Evolutionary conservation across 208 protist genomes (phyloP).

Genomic region (Herpetomonas muscarum): DNA sequence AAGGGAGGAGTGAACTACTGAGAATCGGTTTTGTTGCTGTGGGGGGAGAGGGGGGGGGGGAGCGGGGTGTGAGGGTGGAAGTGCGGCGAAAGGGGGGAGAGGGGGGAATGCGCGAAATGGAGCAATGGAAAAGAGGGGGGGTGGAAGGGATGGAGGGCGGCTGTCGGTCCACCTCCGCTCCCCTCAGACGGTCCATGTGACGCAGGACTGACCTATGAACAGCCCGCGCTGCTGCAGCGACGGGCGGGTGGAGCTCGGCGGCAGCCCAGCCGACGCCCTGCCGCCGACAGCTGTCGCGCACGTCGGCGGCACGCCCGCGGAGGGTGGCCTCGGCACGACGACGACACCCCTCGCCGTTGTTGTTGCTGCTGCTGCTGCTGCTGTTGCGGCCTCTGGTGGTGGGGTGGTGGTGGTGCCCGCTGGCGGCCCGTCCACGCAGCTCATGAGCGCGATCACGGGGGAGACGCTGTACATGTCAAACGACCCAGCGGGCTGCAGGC

Average conservation of each 20-base stretch:
- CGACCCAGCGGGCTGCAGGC: slow-evolving; percentile 19
- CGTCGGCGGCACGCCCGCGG: not conserved
- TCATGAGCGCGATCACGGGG: slow-evolving; percentile 31
- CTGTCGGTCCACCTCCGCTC: not conserved
- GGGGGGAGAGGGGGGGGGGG: not conserved
- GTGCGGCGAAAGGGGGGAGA: slow-evolving; percentile 6
- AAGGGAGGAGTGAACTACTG: slow-evolving; percentile 1
- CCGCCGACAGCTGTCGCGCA: not conserved
- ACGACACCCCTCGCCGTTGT: not conserved
- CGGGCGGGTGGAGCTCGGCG: no score
- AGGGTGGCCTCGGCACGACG: no score
- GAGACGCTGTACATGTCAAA: slow-evolving; percentile 48
- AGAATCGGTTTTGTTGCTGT: not conserved
- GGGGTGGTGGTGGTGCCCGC: no score
- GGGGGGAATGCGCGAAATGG: slow-evolving; percentile 1
- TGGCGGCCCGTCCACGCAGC: slow-evolving; percentile 20
- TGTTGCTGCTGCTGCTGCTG: not conserved
- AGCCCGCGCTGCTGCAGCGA: not conserved
- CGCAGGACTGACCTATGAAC: not conserved
- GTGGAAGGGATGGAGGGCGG: not conserved
- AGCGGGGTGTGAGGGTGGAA: not conserved
- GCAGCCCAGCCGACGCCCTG: no score
- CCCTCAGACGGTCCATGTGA: not conserved
- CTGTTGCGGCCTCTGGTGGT: not conserved
- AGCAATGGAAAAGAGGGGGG: not conserved